Percentiles rank a stretch among this genome's conserved stretches.
Evolutionary conservation across 768 basidiomycete species (phyloP).

Genomic region (Hericium erinaceus): DNA sequence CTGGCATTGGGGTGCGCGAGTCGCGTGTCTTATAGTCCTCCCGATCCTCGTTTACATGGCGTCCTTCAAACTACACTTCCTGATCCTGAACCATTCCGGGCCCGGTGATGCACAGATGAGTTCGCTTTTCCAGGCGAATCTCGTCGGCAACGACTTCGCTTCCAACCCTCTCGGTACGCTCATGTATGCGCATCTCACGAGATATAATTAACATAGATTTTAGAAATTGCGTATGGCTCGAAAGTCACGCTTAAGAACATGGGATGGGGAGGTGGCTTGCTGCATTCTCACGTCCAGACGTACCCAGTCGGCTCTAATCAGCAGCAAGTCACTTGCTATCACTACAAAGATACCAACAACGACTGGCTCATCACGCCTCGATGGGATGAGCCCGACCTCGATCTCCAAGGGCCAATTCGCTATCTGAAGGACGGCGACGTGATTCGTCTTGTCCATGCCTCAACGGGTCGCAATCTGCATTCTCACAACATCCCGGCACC

Average conservation of each 20-base stretch:
- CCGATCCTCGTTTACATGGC: constrained; percentile 90
- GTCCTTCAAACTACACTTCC: constrained; percentile 94
- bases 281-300: constrained; percentile 96
- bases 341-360: constrained; percentile 99
- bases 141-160: constrained; percentile 90
- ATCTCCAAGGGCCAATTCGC: constrained; percentile 56
- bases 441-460: constrained; percentile 70
- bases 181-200: background rate
- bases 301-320: constrained; percentile 88
- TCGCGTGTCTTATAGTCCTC: constrained; percentile 77
- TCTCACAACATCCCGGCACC: constrained; percentile 87
- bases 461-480: constrained; percentile 88
- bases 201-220: too few species aligned
- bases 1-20: constrained; percentile 84
- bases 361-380: constrained; percentile 74
- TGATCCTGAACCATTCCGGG: constrained; percentile 88
- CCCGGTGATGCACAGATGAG: constrained; percentile 99
- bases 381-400: constrained; percentile 67
- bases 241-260: constrained; percentile 92
- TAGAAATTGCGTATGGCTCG: constrained; percentile 86
- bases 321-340: constrained; percentile 98
- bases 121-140: constrained; percentile 94
- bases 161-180: constrained; percentile 73
- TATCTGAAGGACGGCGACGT: constrained; percentile 71
- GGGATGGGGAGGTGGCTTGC: constrained; percentile 93